Evolutionary conservation across 1,284 basidiomycete genomes (phyloP).

Genomic region (Ceratorhiza oryzae-sativae): DNA sequence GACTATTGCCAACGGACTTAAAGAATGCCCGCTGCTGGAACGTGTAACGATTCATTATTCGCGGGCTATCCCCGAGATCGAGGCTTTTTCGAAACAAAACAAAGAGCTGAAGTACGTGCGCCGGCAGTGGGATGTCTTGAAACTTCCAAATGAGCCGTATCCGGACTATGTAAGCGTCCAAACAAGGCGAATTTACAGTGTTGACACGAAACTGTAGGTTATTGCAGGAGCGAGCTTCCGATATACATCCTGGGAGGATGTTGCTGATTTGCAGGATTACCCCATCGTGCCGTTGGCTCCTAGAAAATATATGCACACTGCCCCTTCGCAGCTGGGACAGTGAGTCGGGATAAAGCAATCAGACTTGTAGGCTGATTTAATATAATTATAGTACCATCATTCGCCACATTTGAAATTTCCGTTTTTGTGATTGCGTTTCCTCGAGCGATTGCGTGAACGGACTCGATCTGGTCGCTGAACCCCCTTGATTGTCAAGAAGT

Average conservation of each 20-base stretch:
- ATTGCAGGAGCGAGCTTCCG: not conserved
- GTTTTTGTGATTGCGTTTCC: too few relatives aligned
- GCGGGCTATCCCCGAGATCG: not conserved
- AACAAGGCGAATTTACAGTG: not conserved
- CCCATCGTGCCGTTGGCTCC: not conserved
- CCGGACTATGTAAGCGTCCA: not conserved
- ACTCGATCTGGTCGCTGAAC: too few relatives aligned
- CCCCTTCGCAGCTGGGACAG: not conserved
- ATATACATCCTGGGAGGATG: constrained; percentile 16
- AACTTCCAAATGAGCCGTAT: not conserved
- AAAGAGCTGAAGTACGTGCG: not conserved
- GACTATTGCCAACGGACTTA: not conserved
- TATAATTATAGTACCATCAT: too few relatives aligned
- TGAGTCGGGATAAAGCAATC: not conserved
- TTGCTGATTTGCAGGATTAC: not conserved
- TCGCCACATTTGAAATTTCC: too few relatives aligned
- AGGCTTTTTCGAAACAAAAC: not conserved
- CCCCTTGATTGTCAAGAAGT: too few relatives aligned
- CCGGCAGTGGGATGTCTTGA: not conserved
- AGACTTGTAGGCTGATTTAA: too few relatives aligned
- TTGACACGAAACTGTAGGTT: not conserved
- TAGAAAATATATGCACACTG: not conserved
- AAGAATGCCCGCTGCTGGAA: not conserved
- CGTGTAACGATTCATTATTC: not conserved
- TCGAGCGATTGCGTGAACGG: too few relatives aligned